Evolutionary conservation across 2,329 filamentous ascomycete species (phyloP), one percentile per base, ranked within the genome.

Genomic region (Capronia coronata): DNA sequence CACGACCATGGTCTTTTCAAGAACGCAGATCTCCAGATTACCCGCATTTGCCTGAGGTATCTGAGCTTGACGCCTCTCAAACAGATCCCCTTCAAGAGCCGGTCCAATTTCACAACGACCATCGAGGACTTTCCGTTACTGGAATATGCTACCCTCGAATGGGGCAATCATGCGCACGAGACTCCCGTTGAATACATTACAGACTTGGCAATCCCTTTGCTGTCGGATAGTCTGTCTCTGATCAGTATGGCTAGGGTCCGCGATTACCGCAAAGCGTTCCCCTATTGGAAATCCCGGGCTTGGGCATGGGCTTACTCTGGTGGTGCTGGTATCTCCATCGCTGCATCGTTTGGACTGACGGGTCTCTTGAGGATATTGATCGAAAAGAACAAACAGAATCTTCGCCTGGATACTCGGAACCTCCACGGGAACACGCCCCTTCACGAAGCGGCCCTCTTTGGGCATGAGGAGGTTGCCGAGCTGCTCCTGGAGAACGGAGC

Each of bases 1-100:
- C 50, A 57, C 5, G 42, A 64, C 39, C 59, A 62, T 32, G 64
- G 65, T 2, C 56, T 69, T 5, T 61, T 69, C 29, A 55, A 48
- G 8, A 43, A 59, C 8, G 49, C 65, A 6, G 62, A 68, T 30
- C 37, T 61, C 41, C 44, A 60, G 10, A 64, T 62, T 43, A 48
- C 45, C 10, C 56, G 35, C 29, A 54, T 48, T 10, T 59, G 58
- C 35, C 51, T 60, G 1, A 52, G 51, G 30, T 60, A 58, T 32
- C 27, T 60, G 43, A 40, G 23, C 13, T 43, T 57, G 16, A 38
- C 48, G 23, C 49, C 48, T 4, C 9, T 54, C 19, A 54, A 49
- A 27, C 18, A 38, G 7, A 23, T 59, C 10, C 45, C 52, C 10
- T 43, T 44, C 21, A 45, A 52, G 23, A 55, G 41, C 22, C 49